phyloP scores from a whole-genome alignment of 139 green algal genomes.

The Chlamydomonas sp. region DNA sequence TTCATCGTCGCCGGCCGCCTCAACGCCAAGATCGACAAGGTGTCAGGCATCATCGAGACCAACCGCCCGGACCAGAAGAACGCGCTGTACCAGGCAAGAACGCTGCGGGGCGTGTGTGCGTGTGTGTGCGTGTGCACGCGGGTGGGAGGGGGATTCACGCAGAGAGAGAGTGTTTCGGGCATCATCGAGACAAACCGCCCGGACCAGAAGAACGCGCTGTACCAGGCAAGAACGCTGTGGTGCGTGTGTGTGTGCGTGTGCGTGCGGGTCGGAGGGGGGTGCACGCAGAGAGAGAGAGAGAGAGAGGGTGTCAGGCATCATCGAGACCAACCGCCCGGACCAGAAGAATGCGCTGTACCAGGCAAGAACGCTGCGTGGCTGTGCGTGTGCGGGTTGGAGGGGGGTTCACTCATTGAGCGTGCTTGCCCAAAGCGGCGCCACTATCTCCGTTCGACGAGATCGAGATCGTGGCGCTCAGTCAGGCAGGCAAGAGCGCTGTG shows the following conservation, averaged over 20 bases:
- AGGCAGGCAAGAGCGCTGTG: too few species aligned
- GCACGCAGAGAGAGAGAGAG: too few species aligned
- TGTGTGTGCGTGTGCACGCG: too few species aligned
- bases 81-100: slow-evolving; percentile 54
- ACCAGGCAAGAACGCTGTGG: too few species aligned
- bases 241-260: too few species aligned
- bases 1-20: slow-evolving; percentile 91
- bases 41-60: slow-evolving; percentile 82
- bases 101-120: too few species aligned
- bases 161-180: slow-evolving; percentile 90
- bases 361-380: too few species aligned
- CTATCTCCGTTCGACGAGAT: slow-evolving; percentile 91
- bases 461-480: too few species aligned
- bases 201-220: slow-evolving; percentile 83
- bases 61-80: slow-evolving; percentile 90
- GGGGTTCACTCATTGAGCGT: too few species aligned
- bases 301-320: slow-evolving; percentile 83
- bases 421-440: slow-evolving; percentile 82
- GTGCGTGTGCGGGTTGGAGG: too few species aligned
- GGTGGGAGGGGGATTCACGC: too few species aligned
- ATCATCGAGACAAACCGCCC: slow-evolving; percentile 92
- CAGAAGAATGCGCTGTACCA: slow-evolving; percentile 74
- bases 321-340: slow-evolving; percentile 92
- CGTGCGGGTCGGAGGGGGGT: too few species aligned
- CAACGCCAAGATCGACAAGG: slow-evolving; percentile 95